Evolutionary conservation across 2,329 filamentous ascomycete genomes (phyloP), one percentile per base, ranked within the genome.

Genomic region (Curvularia verruculosa): DNA sequence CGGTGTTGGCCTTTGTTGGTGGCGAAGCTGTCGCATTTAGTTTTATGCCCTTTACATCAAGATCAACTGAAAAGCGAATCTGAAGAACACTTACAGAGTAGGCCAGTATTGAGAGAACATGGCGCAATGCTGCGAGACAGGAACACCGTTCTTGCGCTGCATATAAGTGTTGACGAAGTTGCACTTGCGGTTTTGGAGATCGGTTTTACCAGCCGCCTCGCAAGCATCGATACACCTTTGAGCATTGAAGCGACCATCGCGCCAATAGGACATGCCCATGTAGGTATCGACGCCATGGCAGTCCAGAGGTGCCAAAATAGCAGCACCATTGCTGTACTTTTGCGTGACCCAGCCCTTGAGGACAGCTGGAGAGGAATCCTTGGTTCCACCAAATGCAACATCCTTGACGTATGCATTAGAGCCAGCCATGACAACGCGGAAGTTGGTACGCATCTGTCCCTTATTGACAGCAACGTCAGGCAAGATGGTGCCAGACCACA

Each of bases 91-190:
- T 48, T 36, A 60, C 54, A 26, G n/a, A 1, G 26, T 19, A 9
- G 58, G 52, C 58, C 54, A 60, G 24, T 54, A 44, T 5, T 43
- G 8, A 5, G 54, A 49, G 39, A 58, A 63, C 51, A 66, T 49
- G 37, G 65, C 50, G 56, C 72, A 74, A 60, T 70, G 69, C 54
- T 75, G 70, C 6, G 63, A 31, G 47, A 58, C 52, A 23, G 59
- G 49, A 29, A 59, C 56, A 1, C 56, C 55, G 48, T 72, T 64
- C 47, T 68, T 67, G 34, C 66, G 58, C n/a, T 75, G 55, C 12
- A 74, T 47, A 55, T 75, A 74, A 2, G 72, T 72, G 53, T 75
- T 73, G 62, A 69, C 70, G 61, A 72, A 75, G 34, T 66, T 65
- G 66, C 72, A 76, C 10, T 64, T 39, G 37, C 54, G 49, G 12